Base-by-base conservation (phyloP, 768 basidiomycete species). In the Russula vinacea region DNA sequence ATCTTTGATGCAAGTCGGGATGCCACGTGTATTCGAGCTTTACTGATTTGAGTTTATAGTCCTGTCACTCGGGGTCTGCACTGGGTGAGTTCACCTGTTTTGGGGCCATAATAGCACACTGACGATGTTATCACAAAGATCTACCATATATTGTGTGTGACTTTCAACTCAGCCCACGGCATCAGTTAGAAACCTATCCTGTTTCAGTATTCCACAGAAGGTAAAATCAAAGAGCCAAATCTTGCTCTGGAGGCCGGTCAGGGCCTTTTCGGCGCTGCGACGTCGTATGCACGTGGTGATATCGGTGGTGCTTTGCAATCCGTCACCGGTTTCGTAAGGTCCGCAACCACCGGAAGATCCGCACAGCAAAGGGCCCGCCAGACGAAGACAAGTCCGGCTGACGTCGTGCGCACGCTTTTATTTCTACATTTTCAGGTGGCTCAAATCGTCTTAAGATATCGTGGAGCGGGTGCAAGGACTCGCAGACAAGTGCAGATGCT, bases 151-250 rank as follows among this genome's bases (percentile, higher is more conserved):
- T 77, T 57, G 67, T 68, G 32, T 42, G 65, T 42, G 32, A 35
- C 37, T 9, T 19, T 40, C 16, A 37, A 40, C 10, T 37, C 11
- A 19, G 40, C 47, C 16, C 16, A 65, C 16, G 22, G 24, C 33
- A 17, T 16, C 45, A 29, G 14, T 32, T 33, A 3, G 29, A n/a
- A 13, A 16, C 24, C 47, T 49, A 33, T 47, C 19, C 26, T 2
- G 39, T 47, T 17, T 13, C 60, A 90, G 86, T 98, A 98, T 76
- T 93, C 93, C 24, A 96, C 94, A 8, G 93, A 98, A 77, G 94
- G 94, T 55, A 94, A 92, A 72, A 77, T 98, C 73, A 97, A 98
- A 74, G 94, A 97, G 73, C 94, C 95, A 39, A 95, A 97, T 72
- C 77, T 94, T 17, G 86, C 87, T 13, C 82, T 87, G 10, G 94